Base-by-base conservation (phyloP, 2,329 filamentous ascomycete species). In the Thielaviopsis punctulata region DNA sequence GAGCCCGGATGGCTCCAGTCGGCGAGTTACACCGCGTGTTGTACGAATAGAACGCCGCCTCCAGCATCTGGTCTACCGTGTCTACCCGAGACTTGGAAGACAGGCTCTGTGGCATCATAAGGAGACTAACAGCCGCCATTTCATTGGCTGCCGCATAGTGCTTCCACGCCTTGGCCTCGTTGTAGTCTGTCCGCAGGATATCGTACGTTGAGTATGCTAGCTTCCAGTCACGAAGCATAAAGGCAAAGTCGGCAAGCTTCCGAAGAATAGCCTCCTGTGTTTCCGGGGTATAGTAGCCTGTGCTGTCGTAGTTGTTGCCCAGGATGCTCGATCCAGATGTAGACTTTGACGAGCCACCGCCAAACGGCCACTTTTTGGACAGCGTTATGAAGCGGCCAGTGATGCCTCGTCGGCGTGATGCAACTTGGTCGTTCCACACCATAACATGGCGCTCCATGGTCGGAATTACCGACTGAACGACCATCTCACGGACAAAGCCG, bases 211-310 rank as follows among this genome's bases (percentile, higher is more conserved):
- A 88, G 59, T 92, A 79, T 9, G 92, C 86, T 33, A 98, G 70
- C 65, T 93, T 95, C 80, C 84, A 98, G 65, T 98, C 93, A 27
- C 92, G 79, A 36, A 98, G 74, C 89, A 98, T 95, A 62, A 98
- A 94, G 10, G 88, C 82, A 66, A 90, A 96, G 63, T 98, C 92
- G 44, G 86, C 92, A 48, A 98, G 71, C 62, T 93, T 94, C 33
- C 92, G 82, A 78, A 98, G 86, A 48, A 92, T 76, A 3, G 90
- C 89, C 69, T 98, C 93, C 0, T 88, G 81, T 0, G 84, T 72
- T 56, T 94, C 87, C 0, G 86, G 83, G 23, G 77, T 74, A 65
- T 96, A 98, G 63, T 86, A 94, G 1, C 88, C 88, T 6, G 79
- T 65, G 36, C 75, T 67, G 64, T 95, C 87, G 65, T 94, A 95